Evolutionary conservation across 148 eudicot species (phyloP), one percentile per base, ranked within the genome.

Genomic region (Camellia japonica): DNA sequence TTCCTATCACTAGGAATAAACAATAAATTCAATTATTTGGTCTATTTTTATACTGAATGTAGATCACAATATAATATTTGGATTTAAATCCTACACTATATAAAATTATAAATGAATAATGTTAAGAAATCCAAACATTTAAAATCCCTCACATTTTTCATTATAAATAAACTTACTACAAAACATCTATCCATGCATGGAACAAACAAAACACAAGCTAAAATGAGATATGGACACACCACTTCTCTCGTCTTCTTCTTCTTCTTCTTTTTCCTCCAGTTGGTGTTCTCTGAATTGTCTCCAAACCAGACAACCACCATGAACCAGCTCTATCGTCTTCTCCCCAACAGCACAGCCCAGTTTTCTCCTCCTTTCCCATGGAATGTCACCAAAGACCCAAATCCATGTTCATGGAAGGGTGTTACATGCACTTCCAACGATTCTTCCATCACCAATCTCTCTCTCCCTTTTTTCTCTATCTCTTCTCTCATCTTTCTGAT

Each of bases 331-430:
- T 87, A 80, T 15, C 23, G 81, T 14, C 82, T 82, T 42, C 82
- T 94, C 42, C 80, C 78, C 15, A 84, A 67, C 75, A 82, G 83
- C 58, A 81, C 73, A 7, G 30, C 71, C 20, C 77, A 42, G 12
- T 47, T 7, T 47, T 23, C 70, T 18, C 9, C 77, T 14, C 9
- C 77, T 6, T 72, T 77, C 43, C 19, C 84, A 62, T 91, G 97
- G 95, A 82, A 75, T 20, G 19, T 30, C 20, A 64, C 1, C 10
- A 85, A 77, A 41, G 79, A 83, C 69, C 78, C 80, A 23, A 73
- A 79, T 80, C 95, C 98, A 14, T 94, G 98, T 81, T 91, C 86
- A 72, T 94, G 98, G 98, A n/a, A 56, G 7, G 95, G 95, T 67
- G 91, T 94, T 70, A 30, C 73, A 3, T 94, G 98, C 84, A 86